Evolutionary conservation across 805 yeast species (phyloP), one percentile per base, ranked within the genome.

Genomic region (Candida tallmaniae): DNA sequence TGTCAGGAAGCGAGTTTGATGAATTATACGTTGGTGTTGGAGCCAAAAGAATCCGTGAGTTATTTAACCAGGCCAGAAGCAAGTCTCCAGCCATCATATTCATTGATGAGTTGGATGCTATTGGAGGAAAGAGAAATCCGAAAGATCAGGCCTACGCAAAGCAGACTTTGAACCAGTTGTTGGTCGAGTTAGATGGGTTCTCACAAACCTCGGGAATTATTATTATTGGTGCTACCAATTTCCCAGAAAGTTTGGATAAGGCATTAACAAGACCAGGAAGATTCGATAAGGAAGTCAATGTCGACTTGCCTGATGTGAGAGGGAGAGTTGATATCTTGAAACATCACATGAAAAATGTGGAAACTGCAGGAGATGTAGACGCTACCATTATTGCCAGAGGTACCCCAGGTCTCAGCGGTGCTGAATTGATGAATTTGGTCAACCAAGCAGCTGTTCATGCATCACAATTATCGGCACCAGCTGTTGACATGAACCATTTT

Each of bases 21-120:
- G 98, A 93, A 63, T 75, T 94, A 47, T 93, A 90, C 52, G 98
- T 93, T 14, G 99, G 99, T 58, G 97, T 94, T 29, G 99, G 99
- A 56, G 98, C 99, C 35, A 90, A 89, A 60, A 77, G 98, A 54
- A 94, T 93, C 36, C 81, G 99, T 49, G 98, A 94, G 52, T 73
- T 93, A 45, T 93, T 93, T 52, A 66, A 80, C 5, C 95, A 93
- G 47, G 99, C 99, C 4, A 74, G 97, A 49, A 86, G 88, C 21
- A 83, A 88, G 54, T 88, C 96, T 0, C 99, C 99, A 1, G 96
- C 97, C 1, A 93, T 93, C 45, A 84, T 93, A 37, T 93, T 93
- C 60, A 90, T 93, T 50, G 99, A 93, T 64, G 99, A 93, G 64
- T 73, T 93, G 52, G 99, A 93, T 68, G 98, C 98, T 19, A 87